Evolutionary conservation across 2,329 filamentous ascomycete genomes (phyloP).

Genomic region (Lomentospora prolificans): DNA sequence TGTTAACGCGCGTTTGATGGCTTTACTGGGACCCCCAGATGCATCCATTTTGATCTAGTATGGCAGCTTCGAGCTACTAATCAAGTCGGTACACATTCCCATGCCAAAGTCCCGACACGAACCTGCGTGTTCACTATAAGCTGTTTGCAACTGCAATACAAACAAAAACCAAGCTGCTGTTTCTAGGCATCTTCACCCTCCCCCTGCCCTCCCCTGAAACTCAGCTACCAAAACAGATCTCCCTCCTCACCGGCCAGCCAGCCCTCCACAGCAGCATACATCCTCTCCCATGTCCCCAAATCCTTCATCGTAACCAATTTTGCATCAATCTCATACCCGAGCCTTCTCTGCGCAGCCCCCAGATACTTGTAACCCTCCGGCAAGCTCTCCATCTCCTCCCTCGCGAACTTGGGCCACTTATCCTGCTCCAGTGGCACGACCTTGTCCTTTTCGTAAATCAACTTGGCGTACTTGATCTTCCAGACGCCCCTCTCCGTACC

Average conservation of each 20-base stretch:
- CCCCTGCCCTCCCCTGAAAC: too few relatives aligned
- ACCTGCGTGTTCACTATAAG: too few relatives aligned
- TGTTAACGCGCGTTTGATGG: too few relatives aligned
- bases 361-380: slow-evolving; percentile 37
- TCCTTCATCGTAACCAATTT: slow-evolving; percentile 29
- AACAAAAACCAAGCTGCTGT: too few relatives aligned
- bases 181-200: too few relatives aligned
- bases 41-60: neutral
- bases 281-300: slow-evolving; percentile 23
- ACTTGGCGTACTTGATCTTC: slow-evolving; percentile 35
- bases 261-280: slow-evolving; percentile 33
- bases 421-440: slow-evolving; percentile 33
- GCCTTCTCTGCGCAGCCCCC: slow-evolving; percentile 32
- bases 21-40: neutral
- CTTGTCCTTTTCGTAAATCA: slow-evolving; percentile 41
- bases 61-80: too few relatives aligned
- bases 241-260: slow-evolving; percentile 24
- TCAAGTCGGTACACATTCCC: too few relatives aligned
- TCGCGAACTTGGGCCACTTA: slow-evolving; percentile 26
- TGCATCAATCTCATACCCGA: slow-evolving; percentile 33
- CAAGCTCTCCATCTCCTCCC: slow-evolving; percentile 26
- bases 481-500: slow-evolving; percentile 20
- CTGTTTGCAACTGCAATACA: too few relatives aligned
- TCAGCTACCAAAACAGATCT: neutral
- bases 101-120: too few relatives aligned